Percentiles rank a stretch among this genome's conserved stretches.
Evolutionary conservation across 2,329 filamentous ascomycete species (phyloP).

Genomic region (Apiospora hydei): DNA sequence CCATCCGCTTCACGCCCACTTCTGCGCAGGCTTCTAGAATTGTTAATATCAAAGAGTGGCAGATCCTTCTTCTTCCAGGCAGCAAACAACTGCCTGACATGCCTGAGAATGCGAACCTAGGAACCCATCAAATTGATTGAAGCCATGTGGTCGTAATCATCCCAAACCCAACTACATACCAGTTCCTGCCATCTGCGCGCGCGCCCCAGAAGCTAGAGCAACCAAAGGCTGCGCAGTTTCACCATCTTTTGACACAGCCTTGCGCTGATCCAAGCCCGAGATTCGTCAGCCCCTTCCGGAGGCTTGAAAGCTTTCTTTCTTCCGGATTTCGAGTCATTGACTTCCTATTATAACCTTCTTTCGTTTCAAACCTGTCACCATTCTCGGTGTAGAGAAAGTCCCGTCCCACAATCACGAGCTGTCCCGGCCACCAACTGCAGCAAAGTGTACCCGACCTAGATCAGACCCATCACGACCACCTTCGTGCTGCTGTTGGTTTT

Average conservation of each 20-base stretch:
- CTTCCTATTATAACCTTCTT: conserved; percentile 18
- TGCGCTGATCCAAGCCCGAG: conserved; percentile 18
- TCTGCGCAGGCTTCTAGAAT: conserved; percentile 8
- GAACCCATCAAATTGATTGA: background rate
- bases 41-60: background rate
- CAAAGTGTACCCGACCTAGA: background rate
- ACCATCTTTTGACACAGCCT: conserved; percentile 18
- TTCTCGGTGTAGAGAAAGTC: background rate
- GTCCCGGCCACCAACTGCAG: background rate
- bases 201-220: background rate
- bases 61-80: background rate
- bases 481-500: background rate
- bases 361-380: background rate
- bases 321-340: conserved; percentile 8
- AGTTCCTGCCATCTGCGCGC: no score
- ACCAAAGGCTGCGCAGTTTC: conserved; percentile 12
- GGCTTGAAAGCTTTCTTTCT: conserved; percentile 3
- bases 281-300: conserved; percentile 16
- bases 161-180: background rate
- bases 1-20: background rate
- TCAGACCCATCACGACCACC: background rate
- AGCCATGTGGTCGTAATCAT: conserved; percentile 10
- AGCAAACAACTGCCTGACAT: background rate
- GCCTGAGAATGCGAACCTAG: background rate
- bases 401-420: background rate